phyloP scores from a whole-genome alignment of 1,284 basidiomycete genomes.

The Cronartium ribicola region DNA sequence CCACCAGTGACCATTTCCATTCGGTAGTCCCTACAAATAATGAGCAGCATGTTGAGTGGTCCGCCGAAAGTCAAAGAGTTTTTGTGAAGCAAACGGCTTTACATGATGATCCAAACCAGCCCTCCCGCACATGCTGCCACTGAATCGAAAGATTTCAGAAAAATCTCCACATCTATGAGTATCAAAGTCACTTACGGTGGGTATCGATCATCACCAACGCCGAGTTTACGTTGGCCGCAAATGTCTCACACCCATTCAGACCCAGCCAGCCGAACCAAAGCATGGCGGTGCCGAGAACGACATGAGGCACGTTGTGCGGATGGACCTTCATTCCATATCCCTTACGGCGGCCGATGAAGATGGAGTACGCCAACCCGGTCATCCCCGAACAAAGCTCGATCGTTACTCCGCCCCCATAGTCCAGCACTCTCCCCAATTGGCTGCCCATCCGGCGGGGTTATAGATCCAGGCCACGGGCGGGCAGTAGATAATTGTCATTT shows the following conservation, averaged over 20 bases:
- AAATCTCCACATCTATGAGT: neutral
- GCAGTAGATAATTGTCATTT: conserved; percentile 75
- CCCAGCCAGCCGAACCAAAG: conserved; percentile 97
- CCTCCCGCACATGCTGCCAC: conserved; percentile 69
- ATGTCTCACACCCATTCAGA: conserved; percentile 64
- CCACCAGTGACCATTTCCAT: conserved; percentile 67
- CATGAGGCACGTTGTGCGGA: conserved; percentile 85
- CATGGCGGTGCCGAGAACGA: conserved; percentile 78
- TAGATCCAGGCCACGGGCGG: conserved; percentile 88
- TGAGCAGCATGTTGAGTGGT: too few relatives aligned
- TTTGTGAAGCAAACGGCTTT: conserved; percentile 52
- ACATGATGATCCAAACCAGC: conserved; percentile 77
- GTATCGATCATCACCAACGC: conserved; percentile 82
- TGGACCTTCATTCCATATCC: conserved; percentile 81
- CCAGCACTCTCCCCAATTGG: conserved; percentile 83
- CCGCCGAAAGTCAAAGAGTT: conserved; percentile 43
- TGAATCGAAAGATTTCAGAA: conserved; percentile 5
- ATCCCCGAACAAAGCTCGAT: conserved; percentile 89
- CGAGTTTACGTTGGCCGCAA: conserved; percentile 83
- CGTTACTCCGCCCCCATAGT: conserved; percentile 88
- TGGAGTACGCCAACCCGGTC: conserved; percentile 78
- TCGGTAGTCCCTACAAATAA: conserved; percentile 51
- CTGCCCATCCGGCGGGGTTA: conserved; percentile 83
- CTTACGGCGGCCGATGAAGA: conserved; percentile 80
- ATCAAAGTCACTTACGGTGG: conserved; percentile 55